Percentiles rank a stretch among this genome's conserved stretches.
These are phyloP conservation scores for Pseudocercospora fuligena DNA, from an alignment of 2,329 filamentous ascomycete species.

Conservation along the genomic window DNA sequence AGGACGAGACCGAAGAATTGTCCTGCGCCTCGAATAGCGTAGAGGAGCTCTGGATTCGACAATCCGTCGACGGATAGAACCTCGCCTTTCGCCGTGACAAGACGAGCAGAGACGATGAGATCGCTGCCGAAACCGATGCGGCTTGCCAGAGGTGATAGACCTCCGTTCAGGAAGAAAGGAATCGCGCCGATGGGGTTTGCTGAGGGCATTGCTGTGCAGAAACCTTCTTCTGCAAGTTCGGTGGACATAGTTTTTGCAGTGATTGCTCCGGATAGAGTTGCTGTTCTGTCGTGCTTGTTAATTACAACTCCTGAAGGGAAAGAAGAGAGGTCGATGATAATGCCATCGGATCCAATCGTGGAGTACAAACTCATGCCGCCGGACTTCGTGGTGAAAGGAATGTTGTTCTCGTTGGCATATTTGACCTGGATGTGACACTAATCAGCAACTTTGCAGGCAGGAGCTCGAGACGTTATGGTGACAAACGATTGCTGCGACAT, in stretches of 20 bases:
- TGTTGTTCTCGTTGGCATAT: conserved; percentile 5
- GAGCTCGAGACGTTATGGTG: not conserved
- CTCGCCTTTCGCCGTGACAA: conserved; percentile 40
- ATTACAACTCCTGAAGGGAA: conserved; percentile 28
- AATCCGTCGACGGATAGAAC: conserved; percentile 28
- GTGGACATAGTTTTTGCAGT: not conserved
- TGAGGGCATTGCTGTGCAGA: conserved; percentile 33
- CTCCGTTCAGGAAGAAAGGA: conserved; percentile 15
- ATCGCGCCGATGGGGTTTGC: conserved; percentile 41
- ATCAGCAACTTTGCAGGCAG: too few relatives aligned
- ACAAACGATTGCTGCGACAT: not conserved
- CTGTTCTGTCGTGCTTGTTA: conserved; percentile 23
- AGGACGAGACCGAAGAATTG: conserved; percentile 45
- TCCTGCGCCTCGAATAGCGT: conserved; percentile 42
- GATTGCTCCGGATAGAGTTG: conserved; percentile 1
- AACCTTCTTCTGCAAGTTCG: conserved; percentile 9
- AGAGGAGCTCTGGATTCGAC: conserved; percentile 34
- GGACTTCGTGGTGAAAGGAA: conserved; percentile 34
- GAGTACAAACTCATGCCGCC: conserved; percentile 38
- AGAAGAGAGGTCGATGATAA: conserved; percentile 33
- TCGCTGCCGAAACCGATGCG: conserved; percentile 17
- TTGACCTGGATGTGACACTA: not conserved
- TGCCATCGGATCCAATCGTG: conserved; percentile 33
- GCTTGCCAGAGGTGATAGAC: not conserved
- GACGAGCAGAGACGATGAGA: conserved; percentile 34